Evolutionary conservation across 495 filamentous ascomycete genomes (phyloP).

Genomic region (Neurospora intermedia): DNA sequence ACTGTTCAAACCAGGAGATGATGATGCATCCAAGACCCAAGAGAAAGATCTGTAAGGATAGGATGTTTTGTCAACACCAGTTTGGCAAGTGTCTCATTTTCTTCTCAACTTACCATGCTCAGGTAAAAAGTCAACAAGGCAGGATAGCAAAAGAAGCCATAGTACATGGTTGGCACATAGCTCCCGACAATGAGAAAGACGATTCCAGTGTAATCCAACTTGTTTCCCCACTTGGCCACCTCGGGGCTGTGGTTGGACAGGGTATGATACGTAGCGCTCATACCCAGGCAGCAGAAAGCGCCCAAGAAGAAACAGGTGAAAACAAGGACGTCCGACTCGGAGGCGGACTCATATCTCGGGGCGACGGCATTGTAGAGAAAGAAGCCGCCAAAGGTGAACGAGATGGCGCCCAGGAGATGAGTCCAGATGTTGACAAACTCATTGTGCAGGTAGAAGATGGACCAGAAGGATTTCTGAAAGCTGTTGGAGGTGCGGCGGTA

Average conservation of each 20-base stretch:
- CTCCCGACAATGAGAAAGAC: conserved; percentile 80
- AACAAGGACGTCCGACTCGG: conserved; percentile 52
- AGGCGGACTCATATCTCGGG: conserved; percentile 58
- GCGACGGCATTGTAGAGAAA: conserved; percentile 31
- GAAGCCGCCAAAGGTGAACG: conserved; percentile 30
- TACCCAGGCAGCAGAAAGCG: conserved; percentile 65
- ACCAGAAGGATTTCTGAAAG: conserved; percentile 23
- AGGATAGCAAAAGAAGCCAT: conserved; percentile 65
- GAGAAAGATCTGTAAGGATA: conserved; percentile 50
- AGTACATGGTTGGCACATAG: conserved; percentile 78
- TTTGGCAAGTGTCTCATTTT: not conserved
- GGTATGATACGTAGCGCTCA: conserved; percentile 64
- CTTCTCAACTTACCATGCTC: conserved; percentile 47
- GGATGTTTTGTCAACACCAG: not conserved
- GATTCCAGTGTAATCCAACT: conserved; percentile 85
- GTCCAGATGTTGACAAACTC: conserved; percentile 93
- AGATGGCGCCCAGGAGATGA: conserved; percentile 59
- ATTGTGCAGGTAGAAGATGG: conserved; percentile 50
- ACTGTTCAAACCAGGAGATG: conserved; percentile 66
- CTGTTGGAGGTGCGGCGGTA: conserved; percentile 33
- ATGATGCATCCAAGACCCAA: conserved; percentile 63
- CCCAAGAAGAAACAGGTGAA: conserved; percentile 74
- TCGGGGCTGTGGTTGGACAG: conserved; percentile 30
- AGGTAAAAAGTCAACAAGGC: conserved; percentile 57
- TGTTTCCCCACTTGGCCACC: conserved; percentile 39